Evolutionary conservation across 495 filamentous ascomycete genomes (phyloP).

Genomic region (Penicillium odoratum): DNA sequence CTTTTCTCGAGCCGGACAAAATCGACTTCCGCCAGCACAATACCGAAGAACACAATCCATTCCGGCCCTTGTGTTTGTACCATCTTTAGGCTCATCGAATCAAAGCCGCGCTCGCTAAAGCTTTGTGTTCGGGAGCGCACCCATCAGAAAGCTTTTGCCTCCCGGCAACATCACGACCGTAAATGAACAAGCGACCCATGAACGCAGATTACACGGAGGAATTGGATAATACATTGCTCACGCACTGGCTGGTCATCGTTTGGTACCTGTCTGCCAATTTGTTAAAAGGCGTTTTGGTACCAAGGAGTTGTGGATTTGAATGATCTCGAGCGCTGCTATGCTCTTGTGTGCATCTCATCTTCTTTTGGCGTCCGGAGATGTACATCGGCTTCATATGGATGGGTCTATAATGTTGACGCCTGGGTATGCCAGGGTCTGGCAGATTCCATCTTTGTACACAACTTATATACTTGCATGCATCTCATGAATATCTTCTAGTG

Average conservation of each 20-base stretch:
- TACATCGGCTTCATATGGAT: constrained; percentile 22
- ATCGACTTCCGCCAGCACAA: not conserved
- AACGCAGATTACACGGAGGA: not conserved
- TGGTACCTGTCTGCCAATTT: not conserved
- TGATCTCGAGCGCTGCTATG: constrained; percentile 1
- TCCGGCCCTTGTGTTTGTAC: constrained; percentile 18
- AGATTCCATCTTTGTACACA: constrained; percentile 18
- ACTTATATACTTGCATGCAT: constrained; percentile 12
- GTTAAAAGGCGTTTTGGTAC: constrained; percentile 4
- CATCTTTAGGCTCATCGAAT: constrained; percentile 11
- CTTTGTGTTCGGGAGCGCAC: not conserved
- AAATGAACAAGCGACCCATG: constrained; percentile 4
- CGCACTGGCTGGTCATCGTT: not conserved
- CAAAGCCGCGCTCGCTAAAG: constrained; percentile 6
- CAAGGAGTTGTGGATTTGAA: constrained; percentile 8
- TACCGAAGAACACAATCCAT: constrained; percentile 12
- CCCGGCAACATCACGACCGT: constrained; percentile 3
- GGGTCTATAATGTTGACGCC: constrained; percentile 13
- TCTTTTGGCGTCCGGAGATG: constrained; percentile 21
- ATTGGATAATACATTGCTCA: not conserved
- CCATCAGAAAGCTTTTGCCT: not conserved
- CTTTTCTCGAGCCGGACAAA: not conserved
- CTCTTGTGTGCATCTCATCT: constrained; percentile 15
- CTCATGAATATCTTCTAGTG: constrained; percentile 1
- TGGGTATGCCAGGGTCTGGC: constrained; percentile 5